phyloP scores from a whole-genome alignment of 768 basidiomycete genomes.

The Lactarius evosmus region DNA sequence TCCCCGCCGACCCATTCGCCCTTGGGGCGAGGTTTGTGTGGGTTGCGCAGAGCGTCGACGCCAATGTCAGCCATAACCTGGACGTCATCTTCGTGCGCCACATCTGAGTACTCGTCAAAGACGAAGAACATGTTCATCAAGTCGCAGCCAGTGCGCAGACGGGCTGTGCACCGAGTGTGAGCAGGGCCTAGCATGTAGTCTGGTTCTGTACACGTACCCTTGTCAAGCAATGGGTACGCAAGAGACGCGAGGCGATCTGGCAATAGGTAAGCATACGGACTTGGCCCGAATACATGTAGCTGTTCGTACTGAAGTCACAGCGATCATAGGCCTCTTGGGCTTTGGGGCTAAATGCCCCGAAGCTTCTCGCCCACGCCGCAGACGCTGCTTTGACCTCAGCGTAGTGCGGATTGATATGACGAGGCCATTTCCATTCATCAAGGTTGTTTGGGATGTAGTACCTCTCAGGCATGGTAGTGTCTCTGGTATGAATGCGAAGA shows the following conservation, averaged over 20 bases:
- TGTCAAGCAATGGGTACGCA: constrained; percentile 29
- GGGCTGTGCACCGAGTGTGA: constrained; percentile 11
- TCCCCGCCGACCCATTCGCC: constrained; percentile 29
- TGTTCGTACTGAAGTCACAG: constrained; percentile 30
- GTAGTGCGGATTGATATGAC: constrained; percentile 30
- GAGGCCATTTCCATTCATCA: constrained; percentile 31
- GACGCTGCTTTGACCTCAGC: constrained; percentile 28
- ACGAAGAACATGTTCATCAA: constrained; percentile 34
- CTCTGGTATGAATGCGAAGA: background rate
- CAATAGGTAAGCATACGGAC: background rate
- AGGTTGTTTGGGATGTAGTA: constrained; percentile 26
- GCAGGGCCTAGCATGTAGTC: background rate
- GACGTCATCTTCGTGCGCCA: constrained; percentile 24
- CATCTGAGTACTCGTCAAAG: constrained; percentile 31
- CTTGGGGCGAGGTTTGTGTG: constrained; percentile 27
- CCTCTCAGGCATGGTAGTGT: constrained; percentile 16
- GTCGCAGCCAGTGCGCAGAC: constrained; percentile 30
- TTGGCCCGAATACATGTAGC: background rate
- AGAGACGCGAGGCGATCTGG: constrained; percentile 30
- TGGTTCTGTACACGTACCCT: constrained; percentile 15
- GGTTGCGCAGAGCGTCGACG: constrained; percentile 30
- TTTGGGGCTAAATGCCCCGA: constrained; percentile 29
- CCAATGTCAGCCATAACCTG: constrained; percentile 27
- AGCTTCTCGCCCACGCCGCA: constrained; percentile 28
- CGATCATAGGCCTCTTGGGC: constrained; percentile 29